A percentile compares a stretch with the other conserved stretches of the same genome.
Evolutionary conservation across 306 rosid genomes (phyloP).

Genomic region (Potentilla sterilis): DNA sequence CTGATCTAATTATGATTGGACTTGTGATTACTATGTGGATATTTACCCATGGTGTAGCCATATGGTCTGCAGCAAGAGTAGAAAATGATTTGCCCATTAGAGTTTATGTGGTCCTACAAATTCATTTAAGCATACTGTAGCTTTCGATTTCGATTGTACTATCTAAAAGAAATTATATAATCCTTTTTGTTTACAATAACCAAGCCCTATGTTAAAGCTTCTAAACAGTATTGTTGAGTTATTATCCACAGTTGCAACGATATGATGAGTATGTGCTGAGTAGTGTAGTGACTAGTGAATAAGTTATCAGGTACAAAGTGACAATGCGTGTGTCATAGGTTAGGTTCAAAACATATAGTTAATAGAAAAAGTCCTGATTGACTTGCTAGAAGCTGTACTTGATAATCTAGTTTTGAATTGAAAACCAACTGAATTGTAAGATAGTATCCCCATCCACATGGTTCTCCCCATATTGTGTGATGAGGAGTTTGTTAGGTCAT

Average conservation of each 20-base stretch:
- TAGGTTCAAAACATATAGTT: neutral
- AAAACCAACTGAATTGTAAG: neutral
- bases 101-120: neutral
- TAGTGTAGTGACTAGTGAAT: too few species aligned
- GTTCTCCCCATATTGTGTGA: neutral
- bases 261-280: neutral
- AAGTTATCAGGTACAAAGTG: neutral
- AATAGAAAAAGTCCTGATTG: neutral
- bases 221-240: neutral
- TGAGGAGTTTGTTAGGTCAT: neutral
- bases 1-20: neutral
- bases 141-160: neutral
- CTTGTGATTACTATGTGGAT: neutral
- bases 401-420: neutral
- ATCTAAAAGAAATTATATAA: too few species aligned
- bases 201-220: neutral
- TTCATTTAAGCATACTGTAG: neutral
- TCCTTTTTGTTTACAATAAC: neutral
- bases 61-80: neutral
- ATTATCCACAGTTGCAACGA: neutral
- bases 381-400: neutral
- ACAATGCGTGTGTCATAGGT: neutral
- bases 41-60: neutral
- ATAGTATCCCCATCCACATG: neutral
- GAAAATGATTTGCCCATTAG: neutral